Evolutionary conservation across 108 stramenopile genomes (phyloP).

Genomic region (Nannochloropsis gaditana): DNA sequence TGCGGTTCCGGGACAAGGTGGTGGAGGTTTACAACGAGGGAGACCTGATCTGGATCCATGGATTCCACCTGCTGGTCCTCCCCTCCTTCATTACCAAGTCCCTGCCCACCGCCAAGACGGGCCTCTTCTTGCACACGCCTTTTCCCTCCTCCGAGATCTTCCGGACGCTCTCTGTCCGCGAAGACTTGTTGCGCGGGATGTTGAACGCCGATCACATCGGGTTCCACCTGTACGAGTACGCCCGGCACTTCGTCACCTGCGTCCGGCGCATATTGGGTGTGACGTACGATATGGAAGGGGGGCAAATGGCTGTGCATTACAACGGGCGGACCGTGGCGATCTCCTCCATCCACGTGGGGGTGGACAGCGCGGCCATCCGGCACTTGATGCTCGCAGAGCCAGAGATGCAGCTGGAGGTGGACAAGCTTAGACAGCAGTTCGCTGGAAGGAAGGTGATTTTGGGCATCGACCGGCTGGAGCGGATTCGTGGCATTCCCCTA

Average conservation of each 20-base stretch:
- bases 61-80: conserved; percentile 61
- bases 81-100: conserved; percentile 58
- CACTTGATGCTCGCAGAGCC: conserved; percentile 24
- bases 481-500: conserved; percentile 67
- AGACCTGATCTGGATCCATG: conserved; percentile 65
- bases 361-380: conserved; percentile 58
- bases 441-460: conserved; percentile 60
- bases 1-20: conserved; percentile 54
- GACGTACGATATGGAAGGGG: conserved; percentile 67
- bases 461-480: conserved; percentile 88
- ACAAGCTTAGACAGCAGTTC: conserved; percentile 27
- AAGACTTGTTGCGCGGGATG: conserved; percentile 64
- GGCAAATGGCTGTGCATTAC: conserved; percentile 61
- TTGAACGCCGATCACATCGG: conserved; percentile 64
- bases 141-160: conserved; percentile 67
- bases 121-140: conserved; percentile 65
- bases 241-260: conserved; percentile 62
- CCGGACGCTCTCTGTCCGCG: conserved; percentile 57
- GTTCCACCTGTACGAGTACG: conserved; percentile 67
- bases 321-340: conserved; percentile 87
- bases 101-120: conserved; percentile 51
- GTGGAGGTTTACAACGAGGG: conserved; percentile 64
- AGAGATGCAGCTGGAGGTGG: background rate
- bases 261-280: conserved; percentile 62
- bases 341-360: conserved; percentile 90